Conservation (phyloP, 2,329 filamentous ascomycete species). For the Pseudogymnoascus sp. region DNA sequence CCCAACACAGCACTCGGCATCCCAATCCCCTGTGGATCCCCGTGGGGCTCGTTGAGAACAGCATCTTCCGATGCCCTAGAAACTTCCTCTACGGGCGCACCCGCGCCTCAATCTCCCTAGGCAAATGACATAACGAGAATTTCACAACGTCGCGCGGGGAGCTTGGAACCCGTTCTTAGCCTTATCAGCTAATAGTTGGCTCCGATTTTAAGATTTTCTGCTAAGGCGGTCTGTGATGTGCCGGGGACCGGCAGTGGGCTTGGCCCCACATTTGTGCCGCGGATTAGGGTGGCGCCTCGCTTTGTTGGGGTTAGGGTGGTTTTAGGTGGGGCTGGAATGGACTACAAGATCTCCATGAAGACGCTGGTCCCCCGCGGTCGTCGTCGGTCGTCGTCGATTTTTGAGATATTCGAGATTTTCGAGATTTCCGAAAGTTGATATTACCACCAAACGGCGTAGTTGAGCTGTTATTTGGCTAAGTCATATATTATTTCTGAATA, state of each 20-base stretch:
- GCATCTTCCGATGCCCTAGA: background rate
- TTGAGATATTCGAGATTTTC: background rate
- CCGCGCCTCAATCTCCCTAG: background rate
- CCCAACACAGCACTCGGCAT: background rate
- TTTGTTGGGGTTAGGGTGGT: background rate
- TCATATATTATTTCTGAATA: background rate
- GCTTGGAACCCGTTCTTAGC: background rate
- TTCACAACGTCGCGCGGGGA: background rate
- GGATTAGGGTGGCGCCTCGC: background rate
- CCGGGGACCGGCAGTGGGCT: background rate
- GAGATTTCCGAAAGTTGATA: background rate
- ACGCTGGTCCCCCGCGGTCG: background rate
- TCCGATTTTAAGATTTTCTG: background rate
- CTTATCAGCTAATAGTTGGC: background rate
- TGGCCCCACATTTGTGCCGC: background rate
- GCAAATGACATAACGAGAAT: background rate
- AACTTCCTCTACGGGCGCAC: background rate
- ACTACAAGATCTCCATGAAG: conserved; percentile 5
- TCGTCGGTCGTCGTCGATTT: background rate
- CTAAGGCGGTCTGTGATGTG: background rate
- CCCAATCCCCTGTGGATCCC: background rate
- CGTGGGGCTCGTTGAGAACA: background rate
- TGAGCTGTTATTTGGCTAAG: background rate
- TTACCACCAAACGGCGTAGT: background rate
- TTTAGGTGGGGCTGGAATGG: background rate